Evolutionary conservation across 2,329 filamentous ascomycete genomes (phyloP).

Genomic region (Davidsoniella australis): DNA sequence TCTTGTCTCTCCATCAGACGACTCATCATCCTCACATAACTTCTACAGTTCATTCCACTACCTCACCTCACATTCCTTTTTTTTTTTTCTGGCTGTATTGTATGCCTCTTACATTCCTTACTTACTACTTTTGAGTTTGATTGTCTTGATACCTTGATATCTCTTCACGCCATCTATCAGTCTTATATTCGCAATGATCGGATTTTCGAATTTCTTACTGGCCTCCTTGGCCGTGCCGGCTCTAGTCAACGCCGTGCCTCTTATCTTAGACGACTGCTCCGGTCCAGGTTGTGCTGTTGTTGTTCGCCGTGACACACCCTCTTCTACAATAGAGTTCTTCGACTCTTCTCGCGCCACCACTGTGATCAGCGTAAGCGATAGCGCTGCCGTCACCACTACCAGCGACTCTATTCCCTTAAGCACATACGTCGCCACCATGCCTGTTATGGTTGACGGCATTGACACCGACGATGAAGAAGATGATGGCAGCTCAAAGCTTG

Average conservation of each 20-base stretch:
- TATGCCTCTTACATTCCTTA: background rate
- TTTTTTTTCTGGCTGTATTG: no score
- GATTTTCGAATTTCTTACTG: slow-evolving; percentile 3
- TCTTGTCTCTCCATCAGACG: slow-evolving; percentile 1
- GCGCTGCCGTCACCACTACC: background rate
- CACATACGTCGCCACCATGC: no score
- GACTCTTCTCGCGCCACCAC: background rate
- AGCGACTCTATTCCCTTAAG: background rate
- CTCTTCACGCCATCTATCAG: background rate
- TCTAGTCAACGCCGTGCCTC: slow-evolving; percentile 3
- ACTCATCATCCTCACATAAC: slow-evolving; percentile 3
- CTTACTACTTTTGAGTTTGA: background rate
- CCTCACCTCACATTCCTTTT: background rate
- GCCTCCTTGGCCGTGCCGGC: slow-evolving; percentile 9
- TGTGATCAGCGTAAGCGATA: background rate
- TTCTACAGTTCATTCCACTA: slow-evolving; percentile 10
- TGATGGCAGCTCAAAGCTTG: no score
- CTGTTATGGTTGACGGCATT: no score
- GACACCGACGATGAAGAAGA: no score
- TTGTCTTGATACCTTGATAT: background rate
- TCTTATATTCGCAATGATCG: slow-evolving; percentile 1
- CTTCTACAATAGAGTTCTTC: background rate
- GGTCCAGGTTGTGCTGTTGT: background rate
- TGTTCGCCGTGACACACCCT: background rate
- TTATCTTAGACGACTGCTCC: background rate